These are phyloP conservation scores for Scutellaria barbata DNA, from an alignment of 257 asterid genomes.

Conservation along the genomic window DNA sequence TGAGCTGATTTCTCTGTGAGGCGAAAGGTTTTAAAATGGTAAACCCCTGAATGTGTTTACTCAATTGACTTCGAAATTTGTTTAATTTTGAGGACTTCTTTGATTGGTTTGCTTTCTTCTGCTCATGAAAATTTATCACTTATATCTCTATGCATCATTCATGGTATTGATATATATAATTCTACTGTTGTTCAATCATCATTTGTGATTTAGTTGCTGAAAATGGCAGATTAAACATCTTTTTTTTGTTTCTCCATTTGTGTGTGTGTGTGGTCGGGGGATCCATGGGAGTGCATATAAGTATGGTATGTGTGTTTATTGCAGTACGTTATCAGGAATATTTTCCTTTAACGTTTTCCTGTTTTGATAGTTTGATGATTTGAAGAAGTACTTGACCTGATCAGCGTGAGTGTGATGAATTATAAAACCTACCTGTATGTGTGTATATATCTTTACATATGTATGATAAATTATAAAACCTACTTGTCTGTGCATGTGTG, in stretches of 20 bases:
- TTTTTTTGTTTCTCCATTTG: neutral
- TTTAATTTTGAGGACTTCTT: constrained; percentile 9
- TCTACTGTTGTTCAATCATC: constrained; percentile 7
- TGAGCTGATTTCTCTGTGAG: constrained; percentile 29
- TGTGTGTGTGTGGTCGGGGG: neutral
- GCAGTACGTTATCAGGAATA: neutral
- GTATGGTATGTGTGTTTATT: neutral
- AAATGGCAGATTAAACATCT: constrained; percentile 24
- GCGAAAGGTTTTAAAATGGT: constrained; percentile 39
- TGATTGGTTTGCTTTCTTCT: constrained; percentile 28
- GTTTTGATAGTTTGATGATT: neutral
- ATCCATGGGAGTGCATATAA: neutral
- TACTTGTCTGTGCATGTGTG: neutral
- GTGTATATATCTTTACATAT: neutral
- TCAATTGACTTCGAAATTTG: constrained; percentile 19
- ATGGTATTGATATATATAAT: neutral
- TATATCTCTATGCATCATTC: neutral
- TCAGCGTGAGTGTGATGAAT: neutral
- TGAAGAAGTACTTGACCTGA: neutral
- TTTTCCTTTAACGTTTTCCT: neutral
- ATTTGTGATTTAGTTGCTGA: constrained; percentile 14
- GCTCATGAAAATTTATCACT: constrained; percentile 8
- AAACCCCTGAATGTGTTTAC: constrained; percentile 28
- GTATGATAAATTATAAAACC: neutral
- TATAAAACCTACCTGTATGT: constrained; percentile 11